phyloP scores from a whole-genome alignment of 805 yeast species.

The Candida gorgasii region DNA sequence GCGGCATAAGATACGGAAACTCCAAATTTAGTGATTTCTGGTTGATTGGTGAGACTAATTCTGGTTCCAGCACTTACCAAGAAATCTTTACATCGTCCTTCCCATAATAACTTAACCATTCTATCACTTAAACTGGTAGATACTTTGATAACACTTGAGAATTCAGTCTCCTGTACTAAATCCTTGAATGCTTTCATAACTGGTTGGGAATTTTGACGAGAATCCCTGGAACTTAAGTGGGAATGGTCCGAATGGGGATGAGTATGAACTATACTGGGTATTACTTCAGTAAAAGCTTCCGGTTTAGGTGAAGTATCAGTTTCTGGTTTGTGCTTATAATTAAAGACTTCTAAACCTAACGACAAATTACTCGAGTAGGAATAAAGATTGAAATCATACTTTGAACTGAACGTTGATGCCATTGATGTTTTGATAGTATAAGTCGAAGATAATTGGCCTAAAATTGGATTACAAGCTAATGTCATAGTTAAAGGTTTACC shows the following conservation, averaged over 20 bases:
- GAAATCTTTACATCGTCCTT: slow-evolving; percentile 80
- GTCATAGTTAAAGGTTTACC: slow-evolving; percentile 91
- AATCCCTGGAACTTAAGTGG: slow-evolving; percentile 4
- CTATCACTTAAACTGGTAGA: slow-evolving; percentile 68
- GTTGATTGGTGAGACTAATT: slow-evolving; percentile 44
- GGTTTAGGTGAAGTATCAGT: not conserved
- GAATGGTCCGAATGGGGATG: slow-evolving; percentile 2
- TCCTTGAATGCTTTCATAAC: slow-evolving; percentile 52
- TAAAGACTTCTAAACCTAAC: slow-evolving; percentile 84
- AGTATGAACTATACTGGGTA: no score
- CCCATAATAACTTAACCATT: slow-evolving; percentile 75
- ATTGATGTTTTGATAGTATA: slow-evolving; percentile 81
- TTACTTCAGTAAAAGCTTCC: no score
- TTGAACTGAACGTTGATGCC: slow-evolving; percentile 74
- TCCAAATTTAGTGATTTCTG: slow-evolving; percentile 56
- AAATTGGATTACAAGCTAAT: slow-evolving; percentile 79
- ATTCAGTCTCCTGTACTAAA: slow-evolving; percentile 52
- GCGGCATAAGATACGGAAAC: slow-evolving; percentile 60
- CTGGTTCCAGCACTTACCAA: slow-evolving; percentile 73
- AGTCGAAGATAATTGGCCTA: slow-evolving; percentile 87
- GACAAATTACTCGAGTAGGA: slow-evolving; percentile 87
- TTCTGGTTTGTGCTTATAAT: slow-evolving; percentile 24
- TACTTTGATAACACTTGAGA: slow-evolving; percentile 70
- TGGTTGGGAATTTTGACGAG: slow-evolving; percentile 10
- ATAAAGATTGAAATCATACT: slow-evolving; percentile 86